Percentiles rank a stretch among this genome's conserved stretches.
Evolutionary conservation across 2,329 filamentous ascomycete species (phyloP).

Genomic region (Neopestalotiopsis sp.): DNA sequence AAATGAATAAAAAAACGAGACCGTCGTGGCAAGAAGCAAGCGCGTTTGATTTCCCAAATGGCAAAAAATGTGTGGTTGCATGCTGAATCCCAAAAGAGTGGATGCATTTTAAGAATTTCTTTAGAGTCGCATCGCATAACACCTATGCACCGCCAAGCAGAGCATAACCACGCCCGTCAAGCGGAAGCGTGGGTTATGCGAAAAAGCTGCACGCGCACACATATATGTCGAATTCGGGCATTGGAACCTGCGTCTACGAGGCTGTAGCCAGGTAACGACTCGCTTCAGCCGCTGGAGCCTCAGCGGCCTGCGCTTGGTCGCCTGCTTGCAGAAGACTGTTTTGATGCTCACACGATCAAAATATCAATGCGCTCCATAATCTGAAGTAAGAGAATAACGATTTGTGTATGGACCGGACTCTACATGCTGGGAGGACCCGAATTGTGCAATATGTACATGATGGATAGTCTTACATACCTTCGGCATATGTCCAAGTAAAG

Average conservation of each 20-base stretch:
- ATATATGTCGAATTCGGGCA: not conserved
- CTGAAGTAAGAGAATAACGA: no score
- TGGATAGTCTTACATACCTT: no score
- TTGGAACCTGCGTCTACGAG: not conserved
- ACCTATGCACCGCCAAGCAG: not conserved
- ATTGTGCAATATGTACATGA: no score
- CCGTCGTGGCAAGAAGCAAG: not conserved
- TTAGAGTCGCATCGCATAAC: not conserved
- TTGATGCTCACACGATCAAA: no score
- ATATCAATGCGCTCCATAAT: no score
- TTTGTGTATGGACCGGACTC: no score
- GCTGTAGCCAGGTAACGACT: not conserved
- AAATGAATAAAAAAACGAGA: not conserved
- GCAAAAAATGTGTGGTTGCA: not conserved
- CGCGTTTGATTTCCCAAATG: not conserved
- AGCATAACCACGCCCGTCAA: not conserved
- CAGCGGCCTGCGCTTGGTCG: no score
- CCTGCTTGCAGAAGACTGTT: no score
- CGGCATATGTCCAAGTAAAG: no score
- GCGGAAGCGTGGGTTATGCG: not conserved
- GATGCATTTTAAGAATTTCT: not conserved
- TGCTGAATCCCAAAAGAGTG: not conserved
- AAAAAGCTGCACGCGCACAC: not conserved
- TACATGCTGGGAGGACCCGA: no score
- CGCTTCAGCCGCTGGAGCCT: not conserved